These are phyloP conservation scores for Conidiobolus incongruus DNA, from an alignment of 371 early-diverging fungal species.

Conservation along the genomic window DNA sequence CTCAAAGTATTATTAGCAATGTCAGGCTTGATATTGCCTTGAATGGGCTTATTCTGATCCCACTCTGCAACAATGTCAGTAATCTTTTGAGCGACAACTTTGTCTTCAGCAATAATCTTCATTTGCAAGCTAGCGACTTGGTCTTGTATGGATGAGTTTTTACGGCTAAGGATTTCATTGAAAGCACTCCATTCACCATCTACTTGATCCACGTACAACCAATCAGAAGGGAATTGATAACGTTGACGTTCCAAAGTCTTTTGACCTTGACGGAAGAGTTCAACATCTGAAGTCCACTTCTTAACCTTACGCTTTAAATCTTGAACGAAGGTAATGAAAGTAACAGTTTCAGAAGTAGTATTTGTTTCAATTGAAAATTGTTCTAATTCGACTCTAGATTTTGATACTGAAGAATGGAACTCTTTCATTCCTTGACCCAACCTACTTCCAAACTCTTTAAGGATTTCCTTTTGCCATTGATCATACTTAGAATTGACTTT, in stretches of 20 bases:
- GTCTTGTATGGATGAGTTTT: slow-evolving; percentile 80
- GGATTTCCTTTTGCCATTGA: slow-evolving; percentile 89
- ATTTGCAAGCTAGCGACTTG: slow-evolving; percentile 69
- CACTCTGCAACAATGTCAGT: slow-evolving; percentile 71
- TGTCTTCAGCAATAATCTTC: slow-evolving; percentile 81
- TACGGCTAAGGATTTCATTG: slow-evolving; percentile 74
- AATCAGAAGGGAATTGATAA: slow-evolving; percentile 81
- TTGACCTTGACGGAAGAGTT: slow-evolving; percentile 75
- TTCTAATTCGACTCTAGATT: slow-evolving; percentile 72
- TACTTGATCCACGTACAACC: slow-evolving; percentile 88
- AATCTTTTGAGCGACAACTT: slow-evolving; percentile 63
- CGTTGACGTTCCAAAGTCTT: slow-evolving; percentile 84
- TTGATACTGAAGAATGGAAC: slow-evolving; percentile 51
- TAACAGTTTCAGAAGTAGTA: slow-evolving; percentile 77
- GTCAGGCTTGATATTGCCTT: slow-evolving; percentile 80
- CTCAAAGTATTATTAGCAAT: slow-evolving; percentile 60
- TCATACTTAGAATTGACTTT: slow-evolving; percentile 97
- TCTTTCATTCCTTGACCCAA: slow-evolving; percentile 66
- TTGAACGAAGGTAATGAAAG: slow-evolving; percentile 90
- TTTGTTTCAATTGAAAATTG: slow-evolving; percentile 63
- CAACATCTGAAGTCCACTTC: slow-evolving; percentile 66
- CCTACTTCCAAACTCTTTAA: slow-evolving; percentile 72
- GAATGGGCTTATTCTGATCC: slow-evolving; percentile 84
- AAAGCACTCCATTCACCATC: slow-evolving; percentile 96
- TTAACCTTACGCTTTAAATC: slow-evolving; percentile 71